A percentile compares a stretch with the other conserved stretches of the same genome.
phyloP scores from a whole-genome alignment of 2,329 filamentous ascomycete genomes.

The Colletotrichum sp. region DNA sequence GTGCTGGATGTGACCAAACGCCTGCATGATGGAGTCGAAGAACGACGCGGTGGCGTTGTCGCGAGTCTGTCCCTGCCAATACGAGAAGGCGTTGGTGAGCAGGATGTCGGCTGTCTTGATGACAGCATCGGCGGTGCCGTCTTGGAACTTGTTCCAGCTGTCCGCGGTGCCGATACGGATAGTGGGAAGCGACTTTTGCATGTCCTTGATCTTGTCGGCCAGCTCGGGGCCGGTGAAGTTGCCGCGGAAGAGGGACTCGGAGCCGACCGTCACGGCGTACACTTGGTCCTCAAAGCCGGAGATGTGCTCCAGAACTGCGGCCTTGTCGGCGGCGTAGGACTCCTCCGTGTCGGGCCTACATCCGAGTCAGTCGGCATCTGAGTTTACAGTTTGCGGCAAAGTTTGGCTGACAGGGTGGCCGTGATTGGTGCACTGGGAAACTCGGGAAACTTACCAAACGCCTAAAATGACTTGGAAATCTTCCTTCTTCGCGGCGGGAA shows the following conservation, averaged over 20 bases:
- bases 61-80: slow-evolving; percentile 71
- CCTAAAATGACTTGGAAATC: slow-evolving; percentile 73
- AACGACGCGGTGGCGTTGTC: slow-evolving; percentile 63
- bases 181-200: slow-evolving; percentile 58
- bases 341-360: slow-evolving; percentile 65
- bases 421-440: not conserved
- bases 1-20: slow-evolving; percentile 66
- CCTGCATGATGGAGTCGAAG: slow-evolving; percentile 71
- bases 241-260: slow-evolving; percentile 72
- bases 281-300: slow-evolving; percentile 61
- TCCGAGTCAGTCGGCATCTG: not conserved
- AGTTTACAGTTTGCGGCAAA: not conserved
- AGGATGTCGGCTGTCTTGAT: slow-evolving; percentile 65
- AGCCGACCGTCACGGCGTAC: slow-evolving; percentile 74
- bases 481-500: slow-evolving; percentile 69
- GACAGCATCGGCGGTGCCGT: slow-evolving; percentile 70
- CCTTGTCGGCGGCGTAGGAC: slow-evolving; percentile 65
- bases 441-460: slow-evolving; percentile 61
- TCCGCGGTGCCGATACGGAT: slow-evolving; percentile 72
- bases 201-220: slow-evolving; percentile 64
- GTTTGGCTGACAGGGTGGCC: not conserved
- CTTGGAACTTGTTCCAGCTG: slow-evolving; percentile 75
- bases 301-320: slow-evolving; percentile 48
- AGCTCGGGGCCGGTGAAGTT: slow-evolving; percentile 68
- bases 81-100: slow-evolving; percentile 72